Percentiles rank a stretch among this genome's conserved stretches.
phyloP scores from a whole-genome alignment of 2,329 filamentous ascomycete genomes.

The Akanthomyces lecanii region DNA sequence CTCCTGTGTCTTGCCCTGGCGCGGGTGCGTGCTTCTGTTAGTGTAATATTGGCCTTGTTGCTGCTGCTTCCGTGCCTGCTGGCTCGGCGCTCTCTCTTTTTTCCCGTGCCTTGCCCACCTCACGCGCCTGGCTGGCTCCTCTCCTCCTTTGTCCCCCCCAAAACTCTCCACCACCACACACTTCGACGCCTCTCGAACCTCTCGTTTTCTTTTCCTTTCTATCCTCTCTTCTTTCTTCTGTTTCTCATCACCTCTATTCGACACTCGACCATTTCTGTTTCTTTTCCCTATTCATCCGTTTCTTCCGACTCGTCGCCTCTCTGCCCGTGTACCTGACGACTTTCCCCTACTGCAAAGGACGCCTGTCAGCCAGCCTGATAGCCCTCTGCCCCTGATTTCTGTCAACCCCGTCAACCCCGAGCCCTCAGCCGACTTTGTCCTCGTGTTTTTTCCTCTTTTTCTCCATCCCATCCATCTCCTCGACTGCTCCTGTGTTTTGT shows the following conservation, averaged over 20 bases:
- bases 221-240: constrained; percentile 11
- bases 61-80: constrained; percentile 12
- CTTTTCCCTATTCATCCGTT: background rate
- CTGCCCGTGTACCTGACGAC: background rate
- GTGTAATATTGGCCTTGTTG: constrained; percentile 1
- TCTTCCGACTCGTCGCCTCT: background rate
- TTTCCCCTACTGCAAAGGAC: background rate
- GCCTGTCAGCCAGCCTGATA: constrained; percentile 14
- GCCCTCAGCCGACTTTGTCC: constrained; percentile 9
- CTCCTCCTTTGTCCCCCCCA: constrained; percentile 14
- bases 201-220: constrained; percentile 13
- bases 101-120: background rate
- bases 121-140: constrained; percentile 4
- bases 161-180: constrained; percentile 14
- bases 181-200: constrained; percentile 11
- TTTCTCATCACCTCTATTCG: constrained; percentile 15
- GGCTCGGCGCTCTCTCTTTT: background rate
- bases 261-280: constrained; percentile 7
- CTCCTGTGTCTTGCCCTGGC: constrained; percentile 9
- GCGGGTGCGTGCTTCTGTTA: constrained; percentile 13
- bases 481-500: background rate
- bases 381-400: constrained; percentile 15
- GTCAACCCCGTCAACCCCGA: constrained; percentile 13
- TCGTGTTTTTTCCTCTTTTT: constrained; percentile 9
- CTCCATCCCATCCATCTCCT: constrained; percentile 1